Percentiles rank a stretch among this genome's conserved stretches.
Conservation (phyloP, 148 eudicot species). For the Chenopodium formosanum region DNA sequence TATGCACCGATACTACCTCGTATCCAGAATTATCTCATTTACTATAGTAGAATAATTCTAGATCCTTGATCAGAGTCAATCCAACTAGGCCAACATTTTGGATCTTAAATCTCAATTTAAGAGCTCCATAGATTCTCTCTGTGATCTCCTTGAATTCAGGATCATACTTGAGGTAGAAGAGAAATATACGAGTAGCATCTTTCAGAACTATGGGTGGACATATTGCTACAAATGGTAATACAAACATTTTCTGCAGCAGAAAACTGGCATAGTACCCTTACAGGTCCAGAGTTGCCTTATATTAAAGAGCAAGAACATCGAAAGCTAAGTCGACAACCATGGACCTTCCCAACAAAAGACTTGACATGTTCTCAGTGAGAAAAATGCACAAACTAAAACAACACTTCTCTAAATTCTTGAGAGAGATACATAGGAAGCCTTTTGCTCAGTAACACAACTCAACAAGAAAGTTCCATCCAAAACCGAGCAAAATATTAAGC, state of each 20-base stretch:
- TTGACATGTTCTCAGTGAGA: neutral
- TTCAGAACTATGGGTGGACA: neutral
- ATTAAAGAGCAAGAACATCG: neutral
- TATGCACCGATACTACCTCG: neutral
- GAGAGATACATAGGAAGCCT: neutral
- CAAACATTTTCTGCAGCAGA: slow-evolving; percentile 7
- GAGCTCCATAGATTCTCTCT: neutral
- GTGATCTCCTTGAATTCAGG: neutral
- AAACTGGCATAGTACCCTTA: slow-evolving; percentile 1
- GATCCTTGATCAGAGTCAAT: slow-evolving; percentile 1
- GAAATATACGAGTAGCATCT: neutral
- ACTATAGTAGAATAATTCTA: neutral
- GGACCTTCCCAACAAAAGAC: neutral
- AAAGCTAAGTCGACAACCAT: neutral
- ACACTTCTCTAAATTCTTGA: neutral
- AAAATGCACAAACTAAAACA: neutral
- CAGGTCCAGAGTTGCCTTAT: slow-evolving; percentile 1
- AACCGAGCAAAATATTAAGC: neutral
- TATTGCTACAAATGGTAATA: neutral
- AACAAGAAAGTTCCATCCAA: neutral
- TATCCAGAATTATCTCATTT: neutral
- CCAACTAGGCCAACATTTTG: neutral
- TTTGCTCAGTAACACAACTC: neutral
- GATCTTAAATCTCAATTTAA: neutral
- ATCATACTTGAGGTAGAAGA: neutral